phyloP scores from a whole-genome alignment of 2,329 filamentous ascomycete genomes.

The Cercospora sp. region DNA sequence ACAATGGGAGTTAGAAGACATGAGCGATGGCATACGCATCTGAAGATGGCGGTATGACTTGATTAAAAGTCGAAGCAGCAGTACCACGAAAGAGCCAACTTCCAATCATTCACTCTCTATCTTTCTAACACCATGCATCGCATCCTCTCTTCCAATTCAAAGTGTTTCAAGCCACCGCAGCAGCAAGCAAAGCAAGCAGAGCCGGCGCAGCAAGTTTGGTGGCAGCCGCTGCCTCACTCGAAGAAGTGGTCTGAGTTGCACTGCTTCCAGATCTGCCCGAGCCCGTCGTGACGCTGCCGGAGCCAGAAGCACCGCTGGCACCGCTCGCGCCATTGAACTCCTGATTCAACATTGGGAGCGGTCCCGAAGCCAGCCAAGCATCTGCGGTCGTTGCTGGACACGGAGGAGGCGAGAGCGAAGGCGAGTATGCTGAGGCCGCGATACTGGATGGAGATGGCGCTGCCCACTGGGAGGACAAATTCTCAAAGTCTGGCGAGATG shows the following conservation, averaged over 20 bases:
- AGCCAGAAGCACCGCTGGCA: constrained; percentile 2
- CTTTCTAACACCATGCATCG: not conserved
- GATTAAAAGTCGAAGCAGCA: not conserved
- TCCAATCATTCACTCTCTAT: not conserved
- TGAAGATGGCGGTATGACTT: not conserved
- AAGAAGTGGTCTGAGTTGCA: not conserved
- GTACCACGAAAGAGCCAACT: not conserved
- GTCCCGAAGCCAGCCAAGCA: constrained; percentile 71
- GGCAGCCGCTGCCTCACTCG: not conserved
- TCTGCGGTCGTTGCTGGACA: constrained; percentile 70
- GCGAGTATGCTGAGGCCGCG: constrained; percentile 63
- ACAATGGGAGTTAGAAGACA: not conserved
- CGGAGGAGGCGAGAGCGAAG: constrained; percentile 60
- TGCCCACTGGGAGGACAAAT: constrained; percentile 75
- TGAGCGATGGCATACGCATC: not conserved
- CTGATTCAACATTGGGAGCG: constrained; percentile 66
- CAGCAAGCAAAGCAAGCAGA: constrained; percentile 11
- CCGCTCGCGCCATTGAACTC: constrained; percentile 17
- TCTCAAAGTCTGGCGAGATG: constrained; percentile 72
- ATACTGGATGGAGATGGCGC: constrained; percentile 70
- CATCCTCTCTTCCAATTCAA: not conserved
- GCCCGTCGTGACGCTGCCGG: not conserved
- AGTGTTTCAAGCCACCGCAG: not conserved
- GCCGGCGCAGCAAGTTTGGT: constrained; percentile 12
- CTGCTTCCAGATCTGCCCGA: not conserved